These are phyloP conservation scores for Malus hybrid DNA, from an alignment of 331 rosid genomes.

Conservation along the genomic window DNA sequence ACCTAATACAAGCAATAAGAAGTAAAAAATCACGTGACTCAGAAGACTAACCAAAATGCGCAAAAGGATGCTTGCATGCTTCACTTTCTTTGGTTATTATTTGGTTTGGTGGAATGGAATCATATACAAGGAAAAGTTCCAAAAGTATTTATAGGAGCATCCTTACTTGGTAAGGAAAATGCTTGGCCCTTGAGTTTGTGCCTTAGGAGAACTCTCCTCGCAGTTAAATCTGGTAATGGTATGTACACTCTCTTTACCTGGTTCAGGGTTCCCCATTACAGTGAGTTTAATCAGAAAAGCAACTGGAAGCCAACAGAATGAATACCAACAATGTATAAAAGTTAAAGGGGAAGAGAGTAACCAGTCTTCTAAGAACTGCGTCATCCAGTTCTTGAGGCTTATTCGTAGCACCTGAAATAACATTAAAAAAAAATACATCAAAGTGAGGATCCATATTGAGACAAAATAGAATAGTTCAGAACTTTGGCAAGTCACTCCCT, in stretches of 20 bases:
- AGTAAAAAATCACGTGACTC: neutral
- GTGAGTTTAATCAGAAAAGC: constrained; percentile 13
- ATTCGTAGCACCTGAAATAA: constrained; percentile 80
- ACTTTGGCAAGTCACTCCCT: neutral
- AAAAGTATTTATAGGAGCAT: neutral
- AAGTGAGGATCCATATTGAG: neutral
- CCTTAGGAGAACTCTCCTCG: constrained; percentile 63
- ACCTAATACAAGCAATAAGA: constrained; percentile 36
- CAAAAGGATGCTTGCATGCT: neutral
- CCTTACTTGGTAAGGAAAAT: constrained; percentile 85
- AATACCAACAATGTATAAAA: neutral
- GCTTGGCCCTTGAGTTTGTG: constrained; percentile 96
- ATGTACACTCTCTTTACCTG: constrained; percentile 90
- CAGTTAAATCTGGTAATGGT: constrained; percentile 79
- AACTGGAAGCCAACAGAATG: neutral
- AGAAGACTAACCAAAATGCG: neutral
- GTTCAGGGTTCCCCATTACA: constrained; percentile 12
- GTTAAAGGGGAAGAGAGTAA: constrained; percentile 15
- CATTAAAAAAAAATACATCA: constrained; percentile 7
- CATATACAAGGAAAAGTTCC: neutral
- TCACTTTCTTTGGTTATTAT: neutral
- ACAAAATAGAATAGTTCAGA: neutral
- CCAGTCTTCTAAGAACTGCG: constrained; percentile 96
- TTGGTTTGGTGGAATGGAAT: neutral
- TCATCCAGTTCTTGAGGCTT: constrained; percentile 98